Evolutionary conservation across 2,329 filamentous ascomycete species (phyloP).

Genomic region (Aspergillus nomiae): DNA sequence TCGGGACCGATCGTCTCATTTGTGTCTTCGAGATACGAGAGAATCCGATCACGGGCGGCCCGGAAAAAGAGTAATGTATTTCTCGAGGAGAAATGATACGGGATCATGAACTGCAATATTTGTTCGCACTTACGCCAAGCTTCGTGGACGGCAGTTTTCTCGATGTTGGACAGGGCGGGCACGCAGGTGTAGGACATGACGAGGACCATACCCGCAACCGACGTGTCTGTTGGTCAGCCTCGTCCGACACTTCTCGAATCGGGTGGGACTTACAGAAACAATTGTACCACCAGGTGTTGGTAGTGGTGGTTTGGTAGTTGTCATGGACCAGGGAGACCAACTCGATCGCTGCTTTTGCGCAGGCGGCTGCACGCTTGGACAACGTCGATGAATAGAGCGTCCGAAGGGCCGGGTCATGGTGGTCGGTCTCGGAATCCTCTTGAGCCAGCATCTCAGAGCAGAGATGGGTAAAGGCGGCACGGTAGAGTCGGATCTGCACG

Average conservation of each 20-base stretch:
- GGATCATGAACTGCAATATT: slow-evolving; percentile 29
- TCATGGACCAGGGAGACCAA: slow-evolving; percentile 33
- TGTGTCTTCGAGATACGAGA: background rate
- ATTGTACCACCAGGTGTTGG: slow-evolving; percentile 44
- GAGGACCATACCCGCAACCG: slow-evolving; percentile 34
- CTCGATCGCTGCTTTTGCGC: slow-evolving; percentile 32
- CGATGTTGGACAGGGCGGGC: slow-evolving; percentile 23
- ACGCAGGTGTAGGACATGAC: slow-evolving; percentile 32
- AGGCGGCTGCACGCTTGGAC: slow-evolving; percentile 33
- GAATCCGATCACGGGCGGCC: slow-evolving; percentile 11
- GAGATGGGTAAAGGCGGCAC: slow-evolving; percentile 37
- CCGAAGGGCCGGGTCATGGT: slow-evolving; percentile 8
- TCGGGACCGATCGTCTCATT: background rate
- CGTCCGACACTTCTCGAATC: background rate
- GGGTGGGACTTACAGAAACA: slow-evolving; percentile 36
- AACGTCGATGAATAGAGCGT: slow-evolving; percentile 28
- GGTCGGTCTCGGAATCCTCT: slow-evolving; percentile 5
- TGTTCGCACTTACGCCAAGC: slow-evolving; percentile 32
- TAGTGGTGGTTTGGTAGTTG: slow-evolving; percentile 28
- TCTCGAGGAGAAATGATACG: slow-evolving; percentile 31
- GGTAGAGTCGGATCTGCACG: slow-evolving; percentile 36
- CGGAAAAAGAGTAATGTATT: slow-evolving; percentile 34
- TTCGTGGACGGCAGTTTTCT: slow-evolving; percentile 19
- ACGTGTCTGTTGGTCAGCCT: slow-evolving; percentile 26
- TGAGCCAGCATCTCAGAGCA: slow-evolving; percentile 23